Conservation (phyloP, 2,329 filamentous ascomycete genomes). For the Pleomassaria siparia region DNA sequence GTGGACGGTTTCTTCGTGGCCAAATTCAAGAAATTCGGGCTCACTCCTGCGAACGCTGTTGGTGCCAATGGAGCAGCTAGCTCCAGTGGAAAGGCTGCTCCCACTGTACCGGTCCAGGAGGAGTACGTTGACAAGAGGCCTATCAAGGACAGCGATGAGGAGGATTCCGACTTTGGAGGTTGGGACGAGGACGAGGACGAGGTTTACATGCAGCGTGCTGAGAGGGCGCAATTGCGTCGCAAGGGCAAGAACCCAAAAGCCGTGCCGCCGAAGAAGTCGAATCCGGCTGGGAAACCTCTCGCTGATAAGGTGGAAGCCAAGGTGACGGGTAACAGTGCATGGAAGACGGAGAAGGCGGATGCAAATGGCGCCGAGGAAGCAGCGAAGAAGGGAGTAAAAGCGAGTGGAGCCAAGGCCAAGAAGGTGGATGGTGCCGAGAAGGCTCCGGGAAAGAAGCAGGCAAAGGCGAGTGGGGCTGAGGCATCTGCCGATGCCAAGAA, state of each 20-base stretch:
- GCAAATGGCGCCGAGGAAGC: conserved; percentile 17
- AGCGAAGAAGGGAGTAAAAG: conserved; percentile 3
- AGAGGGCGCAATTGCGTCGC: conserved; percentile 45
- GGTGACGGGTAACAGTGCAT: conserved; percentile 11
- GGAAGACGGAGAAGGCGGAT: conserved; percentile 13
- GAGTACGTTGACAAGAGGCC: conserved; percentile 68
- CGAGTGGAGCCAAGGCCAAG: conserved; percentile 8
- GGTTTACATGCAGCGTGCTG: conserved; percentile 49
- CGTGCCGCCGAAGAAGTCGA: conserved; percentile 11
- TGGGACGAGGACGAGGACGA: conserved; percentile 55
- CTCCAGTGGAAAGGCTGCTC: conserved; percentile 42
- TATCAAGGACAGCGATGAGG: conserved; percentile 51
- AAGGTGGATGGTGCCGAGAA: conserved; percentile 16
- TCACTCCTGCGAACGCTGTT: conserved; percentile 65
- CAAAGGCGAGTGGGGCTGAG: conserved; percentile 1
- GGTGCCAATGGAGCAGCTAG: conserved; percentile 26
- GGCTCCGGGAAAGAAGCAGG: conserved; percentile 3
- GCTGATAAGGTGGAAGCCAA: conserved; percentile 16
- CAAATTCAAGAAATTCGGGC: conserved; percentile 91
- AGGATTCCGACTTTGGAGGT: conserved; percentile 49
- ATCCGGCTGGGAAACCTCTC: conserved; percentile 12
- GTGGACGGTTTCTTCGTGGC: conserved; percentile 98
- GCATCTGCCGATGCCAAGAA: conserved; percentile 16
- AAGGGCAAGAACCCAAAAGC: conserved; percentile 53
- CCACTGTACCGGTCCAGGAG: conserved; percentile 45